Evolutionary conservation across 2,329 filamentous ascomycete genomes (phyloP).

Genomic region (Phyllosticta citriasiana): DNA sequence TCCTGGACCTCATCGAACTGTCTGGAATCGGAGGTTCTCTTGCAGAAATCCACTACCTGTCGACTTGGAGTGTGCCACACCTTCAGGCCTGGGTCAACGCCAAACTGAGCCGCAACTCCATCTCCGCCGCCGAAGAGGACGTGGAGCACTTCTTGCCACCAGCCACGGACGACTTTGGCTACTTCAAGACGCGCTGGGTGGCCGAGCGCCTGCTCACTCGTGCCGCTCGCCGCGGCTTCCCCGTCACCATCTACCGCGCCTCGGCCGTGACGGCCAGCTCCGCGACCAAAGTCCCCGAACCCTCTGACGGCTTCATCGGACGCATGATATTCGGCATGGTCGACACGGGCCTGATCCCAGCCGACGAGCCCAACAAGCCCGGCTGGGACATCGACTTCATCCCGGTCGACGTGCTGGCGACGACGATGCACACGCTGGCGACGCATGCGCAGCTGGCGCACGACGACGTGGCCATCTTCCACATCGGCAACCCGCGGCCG

Average conservation of each 20-base stretch:
- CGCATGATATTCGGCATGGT: not conserved
- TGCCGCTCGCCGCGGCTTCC: not conserved
- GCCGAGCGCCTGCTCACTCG: not conserved
- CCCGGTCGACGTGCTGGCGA: not conserved
- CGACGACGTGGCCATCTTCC: not conserved
- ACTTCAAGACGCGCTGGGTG: conserved; percentile 6
- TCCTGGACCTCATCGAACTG: not conserved
- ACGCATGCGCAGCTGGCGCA: not conserved
- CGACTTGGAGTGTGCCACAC: conserved; percentile 5
- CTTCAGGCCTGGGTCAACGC: conserved; percentile 1
- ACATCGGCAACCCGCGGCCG: not conserved
- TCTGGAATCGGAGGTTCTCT: not conserved
- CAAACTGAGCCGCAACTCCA: not conserved
- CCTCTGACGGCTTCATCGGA: not conserved
- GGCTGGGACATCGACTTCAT: not conserved
- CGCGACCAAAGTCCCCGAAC: not conserved
- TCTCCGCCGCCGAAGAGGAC: not conserved
- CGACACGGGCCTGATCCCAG: not conserved
- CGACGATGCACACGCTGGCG: not conserved
- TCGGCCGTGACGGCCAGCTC: not conserved
- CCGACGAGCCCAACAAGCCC: not conserved
- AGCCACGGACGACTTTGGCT: not conserved
- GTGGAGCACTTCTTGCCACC: not conserved
- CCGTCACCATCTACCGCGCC: conserved; percentile 1
- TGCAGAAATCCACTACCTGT: not conserved